Percentiles rank a stretch among this genome's conserved stretches.
Conservation (phyloP, 805 yeast genomes). For the Cyberlindnera japonica region DNA sequence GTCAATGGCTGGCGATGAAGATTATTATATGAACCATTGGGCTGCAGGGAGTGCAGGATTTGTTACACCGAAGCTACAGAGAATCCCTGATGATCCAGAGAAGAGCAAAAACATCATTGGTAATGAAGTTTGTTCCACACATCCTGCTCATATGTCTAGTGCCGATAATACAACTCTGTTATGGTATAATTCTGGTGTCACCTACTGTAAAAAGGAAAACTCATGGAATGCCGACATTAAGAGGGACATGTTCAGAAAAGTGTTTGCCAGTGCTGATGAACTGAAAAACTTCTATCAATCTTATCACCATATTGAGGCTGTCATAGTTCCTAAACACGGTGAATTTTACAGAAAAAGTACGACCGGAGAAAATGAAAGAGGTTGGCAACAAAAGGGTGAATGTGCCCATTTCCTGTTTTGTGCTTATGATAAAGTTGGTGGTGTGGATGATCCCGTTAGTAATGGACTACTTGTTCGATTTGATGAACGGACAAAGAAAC, state of each 20-base stretch:
- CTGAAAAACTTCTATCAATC: slow-evolving; percentile 34
- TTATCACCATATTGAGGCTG: slow-evolving; percentile 39
- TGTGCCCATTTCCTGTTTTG: slow-evolving; percentile 54
- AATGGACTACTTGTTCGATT: slow-evolving; percentile 24
- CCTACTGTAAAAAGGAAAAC: slow-evolving; percentile 38
- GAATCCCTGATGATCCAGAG: slow-evolving; percentile 19
- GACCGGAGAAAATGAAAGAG: slow-evolving; percentile 38
- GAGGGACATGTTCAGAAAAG: slow-evolving; percentile 18
- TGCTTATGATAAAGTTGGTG: slow-evolving; percentile 52
- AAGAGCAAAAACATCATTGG: slow-evolving; percentile 22
- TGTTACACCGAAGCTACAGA: slow-evolving; percentile 27
- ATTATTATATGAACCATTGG: slow-evolving; percentile 45
- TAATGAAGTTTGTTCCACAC: slow-evolving; percentile 53
- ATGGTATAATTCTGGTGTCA: slow-evolving; percentile 62
- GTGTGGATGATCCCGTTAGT: slow-evolving; percentile 16
- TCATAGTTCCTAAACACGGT: slow-evolving; percentile 48
- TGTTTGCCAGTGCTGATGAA: slow-evolving; percentile 19
- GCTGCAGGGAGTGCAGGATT: slow-evolving; percentile 61
- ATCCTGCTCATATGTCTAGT: slow-evolving; percentile 54
- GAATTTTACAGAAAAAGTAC: slow-evolving; percentile 33
- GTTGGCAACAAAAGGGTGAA: slow-evolving; percentile 45
- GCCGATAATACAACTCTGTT: slow-evolving; percentile 44
- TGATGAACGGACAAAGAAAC: slow-evolving; percentile 14
- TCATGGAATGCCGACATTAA: slow-evolving; percentile 32
- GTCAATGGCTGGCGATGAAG: slow-evolving; percentile 50